phyloP scores from a whole-genome alignment of 2,329 filamentous ascomycete species.

The Penicillium sp. region DNA sequence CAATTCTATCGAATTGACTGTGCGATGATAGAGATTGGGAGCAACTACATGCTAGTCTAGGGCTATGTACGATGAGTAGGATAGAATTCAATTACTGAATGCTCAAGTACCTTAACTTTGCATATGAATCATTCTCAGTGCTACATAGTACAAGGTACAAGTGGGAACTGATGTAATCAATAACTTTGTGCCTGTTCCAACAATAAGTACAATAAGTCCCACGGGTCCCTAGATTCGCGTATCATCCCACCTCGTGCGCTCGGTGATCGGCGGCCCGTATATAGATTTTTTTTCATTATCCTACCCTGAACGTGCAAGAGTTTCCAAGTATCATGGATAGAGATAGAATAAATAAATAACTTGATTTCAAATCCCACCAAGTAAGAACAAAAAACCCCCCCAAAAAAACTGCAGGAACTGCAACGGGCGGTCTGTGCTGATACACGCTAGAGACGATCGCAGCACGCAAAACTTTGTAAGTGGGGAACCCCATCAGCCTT shows the following conservation, averaged over 20 bases:
- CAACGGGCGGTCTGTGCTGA: conserved; percentile 21
- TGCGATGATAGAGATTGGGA: too few relatives aligned
- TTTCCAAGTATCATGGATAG: background rate
- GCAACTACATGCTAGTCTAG: background rate
- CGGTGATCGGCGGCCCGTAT: conserved; percentile 6
- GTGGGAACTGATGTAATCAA: background rate
- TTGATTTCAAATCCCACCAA: background rate
- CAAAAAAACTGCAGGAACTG: background rate
- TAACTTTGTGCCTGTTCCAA: background rate
- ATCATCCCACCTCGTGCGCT: conserved; percentile 9
- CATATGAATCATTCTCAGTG: background rate
- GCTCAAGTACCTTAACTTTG: too few relatives aligned
- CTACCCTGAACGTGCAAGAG: background rate
- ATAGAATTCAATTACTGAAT: too few relatives aligned
- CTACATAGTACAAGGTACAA: background rate
- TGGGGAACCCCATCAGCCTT: conserved; percentile 25
- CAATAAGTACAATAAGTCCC: background rate
- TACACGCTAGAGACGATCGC: conserved; percentile 25
- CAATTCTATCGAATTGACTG: background rate
- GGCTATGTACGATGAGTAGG: too few relatives aligned
- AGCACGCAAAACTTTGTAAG: conserved; percentile 27
- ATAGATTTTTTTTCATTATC: background rate
- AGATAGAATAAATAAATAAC: background rate
- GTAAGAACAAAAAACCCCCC: background rate
- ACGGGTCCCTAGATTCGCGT: background rate